Evolutionary conservation across 179 eudicot genomes (phyloP).

Genomic region (Pouteria campechiana): DNA sequence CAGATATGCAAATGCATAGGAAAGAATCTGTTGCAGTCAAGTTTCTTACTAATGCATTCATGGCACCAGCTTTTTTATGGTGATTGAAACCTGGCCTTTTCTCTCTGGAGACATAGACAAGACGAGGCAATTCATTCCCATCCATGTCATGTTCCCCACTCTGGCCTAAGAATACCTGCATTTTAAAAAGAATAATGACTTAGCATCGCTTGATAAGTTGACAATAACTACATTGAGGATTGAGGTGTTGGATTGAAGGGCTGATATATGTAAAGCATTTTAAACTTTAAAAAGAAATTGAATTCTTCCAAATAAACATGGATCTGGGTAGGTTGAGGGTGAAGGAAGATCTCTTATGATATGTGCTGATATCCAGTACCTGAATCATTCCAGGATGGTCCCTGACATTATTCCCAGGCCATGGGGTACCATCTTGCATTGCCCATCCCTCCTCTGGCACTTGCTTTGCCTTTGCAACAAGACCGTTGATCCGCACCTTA

Average conservation of each 20-base stretch:
- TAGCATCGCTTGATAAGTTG: background rate
- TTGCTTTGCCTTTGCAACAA: constrained; percentile 86
- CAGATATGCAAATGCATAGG: background rate
- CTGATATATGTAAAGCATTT: too few relatives aligned
- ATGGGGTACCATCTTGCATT: constrained; percentile 95
- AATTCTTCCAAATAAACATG: too few relatives aligned
- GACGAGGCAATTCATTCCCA: constrained; percentile 83
- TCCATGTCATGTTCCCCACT: constrained; percentile 88
- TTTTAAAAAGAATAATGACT: background rate
- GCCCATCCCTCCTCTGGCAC: constrained; percentile 98
- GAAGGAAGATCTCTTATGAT: too few relatives aligned
- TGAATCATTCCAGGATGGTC: constrained; percentile 99
- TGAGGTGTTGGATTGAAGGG: too few relatives aligned
- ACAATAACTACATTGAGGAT: too few relatives aligned
- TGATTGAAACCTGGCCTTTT: constrained; percentile 98
- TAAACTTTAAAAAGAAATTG: too few relatives aligned
- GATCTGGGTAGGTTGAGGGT: too few relatives aligned
- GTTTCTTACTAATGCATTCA: constrained; percentile 79
- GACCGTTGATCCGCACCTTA: constrained; percentile 75
- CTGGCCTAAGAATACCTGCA: constrained; percentile 83
- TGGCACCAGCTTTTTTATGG: constrained; percentile 98
- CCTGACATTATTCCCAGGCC: constrained; percentile 93
- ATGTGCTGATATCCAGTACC: constrained; percentile 39
- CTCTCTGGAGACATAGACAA: constrained; percentile 96
- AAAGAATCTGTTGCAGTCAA: too few relatives aligned